Evolutionary conservation across 2,329 filamentous ascomycete species (phyloP).

Genomic region (Tetracladium maxilliforme): DNA sequence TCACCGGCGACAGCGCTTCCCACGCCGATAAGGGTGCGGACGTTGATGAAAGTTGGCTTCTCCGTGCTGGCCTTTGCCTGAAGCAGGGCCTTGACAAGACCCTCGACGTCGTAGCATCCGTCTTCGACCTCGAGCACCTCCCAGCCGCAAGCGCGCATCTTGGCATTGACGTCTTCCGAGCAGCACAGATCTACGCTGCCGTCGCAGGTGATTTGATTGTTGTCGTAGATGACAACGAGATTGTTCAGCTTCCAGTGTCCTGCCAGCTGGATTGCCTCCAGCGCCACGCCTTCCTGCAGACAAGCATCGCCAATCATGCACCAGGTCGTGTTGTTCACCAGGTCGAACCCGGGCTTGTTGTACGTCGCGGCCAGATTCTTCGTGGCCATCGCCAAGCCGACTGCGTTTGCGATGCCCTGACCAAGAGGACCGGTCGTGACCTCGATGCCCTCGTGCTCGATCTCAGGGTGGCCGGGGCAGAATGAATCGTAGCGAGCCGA

Average conservation of each 20-base stretch:
- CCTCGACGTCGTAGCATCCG: conserved; percentile 33
- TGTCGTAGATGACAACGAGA: conserved; percentile 42
- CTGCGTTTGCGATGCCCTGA: conserved; percentile 44
- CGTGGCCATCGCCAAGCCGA: conserved; percentile 40
- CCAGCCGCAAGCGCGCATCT: conserved; percentile 42
- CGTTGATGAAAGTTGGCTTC: conserved; percentile 42
- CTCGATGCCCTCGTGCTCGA: conserved; percentile 40
- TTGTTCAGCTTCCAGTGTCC: conserved; percentile 41
- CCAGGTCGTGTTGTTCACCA: conserved; percentile 35
- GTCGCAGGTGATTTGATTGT: conserved; percentile 45
- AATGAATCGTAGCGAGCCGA: conserved; percentile 28
- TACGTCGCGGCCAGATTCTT: conserved; percentile 39
- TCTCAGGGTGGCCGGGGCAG: conserved; percentile 41
- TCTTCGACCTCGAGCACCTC: conserved; percentile 37
- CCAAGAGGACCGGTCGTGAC: conserved; percentile 44
- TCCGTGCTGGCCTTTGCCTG: conserved; percentile 23
- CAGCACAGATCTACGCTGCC: conserved; percentile 37
- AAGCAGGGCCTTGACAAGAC: conserved; percentile 29
- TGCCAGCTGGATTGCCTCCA: conserved; percentile 40
- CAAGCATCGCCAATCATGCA: conserved; percentile 45
- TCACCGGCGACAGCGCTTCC: conserved; percentile 31
- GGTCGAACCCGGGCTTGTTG: conserved; percentile 30
- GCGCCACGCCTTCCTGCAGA: conserved; percentile 39
- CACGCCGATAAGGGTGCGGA: conserved; percentile 39
- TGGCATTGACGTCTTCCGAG: conserved; percentile 39